Conservation (phyloP, 129 eudicot species). For the Artemisia tridentata region DNA sequence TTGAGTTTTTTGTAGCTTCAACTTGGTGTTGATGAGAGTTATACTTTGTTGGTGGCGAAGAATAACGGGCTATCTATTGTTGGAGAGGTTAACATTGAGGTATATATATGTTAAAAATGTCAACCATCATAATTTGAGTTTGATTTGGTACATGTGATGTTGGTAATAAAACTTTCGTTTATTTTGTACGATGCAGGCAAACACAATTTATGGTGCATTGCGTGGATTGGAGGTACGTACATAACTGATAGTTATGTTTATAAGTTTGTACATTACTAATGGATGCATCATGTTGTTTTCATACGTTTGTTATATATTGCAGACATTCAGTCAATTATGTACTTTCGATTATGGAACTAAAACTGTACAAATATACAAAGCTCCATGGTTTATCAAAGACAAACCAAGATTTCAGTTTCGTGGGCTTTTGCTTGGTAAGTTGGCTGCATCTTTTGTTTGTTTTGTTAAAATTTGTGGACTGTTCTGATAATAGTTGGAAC, state of each 20-base stretch:
- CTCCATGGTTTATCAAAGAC: conserved; percentile 95
- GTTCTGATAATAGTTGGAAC: not conserved
- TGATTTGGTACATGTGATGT: not conserved
- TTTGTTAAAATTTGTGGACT: conserved; percentile 18
- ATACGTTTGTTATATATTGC: conserved; percentile 22
- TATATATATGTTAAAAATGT: no score
- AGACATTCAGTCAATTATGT: conserved; percentile 95
- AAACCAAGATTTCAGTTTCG: conserved; percentile 87
- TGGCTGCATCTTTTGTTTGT: not conserved
- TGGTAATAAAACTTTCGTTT: not conserved
- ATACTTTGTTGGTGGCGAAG: conserved; percentile 57
- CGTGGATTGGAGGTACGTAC: conserved; percentile 83
- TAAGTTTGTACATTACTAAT: not conserved
- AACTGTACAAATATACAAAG: conserved; percentile 65
- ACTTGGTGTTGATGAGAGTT: conserved; percentile 93
- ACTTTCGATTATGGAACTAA: conserved; percentile 75
- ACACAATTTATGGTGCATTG: conserved; percentile 90
- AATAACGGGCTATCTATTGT: conserved; percentile 52
- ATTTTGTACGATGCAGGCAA: conserved; percentile 61
- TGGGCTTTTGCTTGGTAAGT: conserved; percentile 87
- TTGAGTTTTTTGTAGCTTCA: conserved; percentile 52
- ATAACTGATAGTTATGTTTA: conserved; percentile 10
- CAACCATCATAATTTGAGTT: no score
- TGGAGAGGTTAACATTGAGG: conserved; percentile 61
- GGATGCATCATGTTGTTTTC: conserved; percentile 19